Percentiles rank a stretch among this genome's conserved stretches.
Evolutionary conservation across 805 yeast genomes (phyloP).

Genomic region (Lachancea waltii): DNA sequence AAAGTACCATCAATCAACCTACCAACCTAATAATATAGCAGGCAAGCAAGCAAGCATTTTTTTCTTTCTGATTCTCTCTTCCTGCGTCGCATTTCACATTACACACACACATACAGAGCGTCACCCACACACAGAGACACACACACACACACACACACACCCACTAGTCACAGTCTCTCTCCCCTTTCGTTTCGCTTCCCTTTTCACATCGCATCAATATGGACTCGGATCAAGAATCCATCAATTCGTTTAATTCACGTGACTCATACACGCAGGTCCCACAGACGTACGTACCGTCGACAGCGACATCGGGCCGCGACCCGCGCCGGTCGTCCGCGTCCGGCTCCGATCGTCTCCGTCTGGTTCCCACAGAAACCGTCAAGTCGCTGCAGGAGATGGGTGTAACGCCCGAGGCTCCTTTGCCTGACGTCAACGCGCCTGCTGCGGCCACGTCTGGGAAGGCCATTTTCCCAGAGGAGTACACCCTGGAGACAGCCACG

Average conservation of each 20-base stretch:
- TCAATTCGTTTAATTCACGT: slow-evolving; percentile 17
- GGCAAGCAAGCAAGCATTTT: too few relatives aligned
- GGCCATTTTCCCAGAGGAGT: slow-evolving; percentile 89
- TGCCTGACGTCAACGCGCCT: slow-evolving; percentile 54
- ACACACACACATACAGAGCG: too few relatives aligned
- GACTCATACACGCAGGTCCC: slow-evolving; percentile 13
- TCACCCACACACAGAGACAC: not conserved
- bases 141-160: slow-evolving; percentile 1
- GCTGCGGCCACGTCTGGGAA: slow-evolving; percentile 31
- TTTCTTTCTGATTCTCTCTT: too few relatives aligned
- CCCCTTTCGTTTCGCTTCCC: too few relatives aligned
- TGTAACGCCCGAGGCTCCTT: slow-evolving; percentile 45
- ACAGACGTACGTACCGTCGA: slow-evolving; percentile 13
- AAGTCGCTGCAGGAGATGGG: slow-evolving; percentile 63
- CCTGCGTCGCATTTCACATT: too few relatives aligned
- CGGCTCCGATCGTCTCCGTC: slow-evolving; percentile 9
- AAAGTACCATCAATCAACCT: too few relatives aligned
- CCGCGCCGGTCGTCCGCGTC: slow-evolving; percentile 5
- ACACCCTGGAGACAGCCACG: slow-evolving; percentile 78
- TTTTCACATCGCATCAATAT: slow-evolving; percentile 2
- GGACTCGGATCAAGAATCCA: slow-evolving; percentile 17
- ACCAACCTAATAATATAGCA: too few relatives aligned
- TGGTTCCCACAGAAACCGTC: slow-evolving; percentile 56
- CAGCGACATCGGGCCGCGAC: slow-evolving; percentile 1
- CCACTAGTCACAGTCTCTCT: too few relatives aligned